These are phyloP conservation scores for Gomphus bonarii DNA, from an alignment of 1,284 basidiomycete species.

Conservation along the genomic window DNA sequence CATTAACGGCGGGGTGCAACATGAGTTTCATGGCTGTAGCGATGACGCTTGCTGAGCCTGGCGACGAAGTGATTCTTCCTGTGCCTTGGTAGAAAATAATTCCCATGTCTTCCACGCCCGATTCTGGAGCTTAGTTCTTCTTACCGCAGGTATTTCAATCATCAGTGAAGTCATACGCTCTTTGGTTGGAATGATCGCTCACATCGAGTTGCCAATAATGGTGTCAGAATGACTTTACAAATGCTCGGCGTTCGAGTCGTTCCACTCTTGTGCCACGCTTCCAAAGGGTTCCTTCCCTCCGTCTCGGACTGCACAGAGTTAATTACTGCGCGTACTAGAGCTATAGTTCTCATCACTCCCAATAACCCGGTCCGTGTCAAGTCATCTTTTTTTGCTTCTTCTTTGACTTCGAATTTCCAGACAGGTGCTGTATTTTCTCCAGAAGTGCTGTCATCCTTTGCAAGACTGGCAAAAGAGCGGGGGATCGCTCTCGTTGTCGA, in stretches of 20 bases:
- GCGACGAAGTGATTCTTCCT: conserved; percentile 72
- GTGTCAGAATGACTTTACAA: conserved; percentile 57
- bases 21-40: conserved; percentile 59
- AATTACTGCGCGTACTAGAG: conserved; percentile 50
- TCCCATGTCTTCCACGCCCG: not conserved
- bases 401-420: conserved; percentile 31
- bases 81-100: conserved; percentile 53
- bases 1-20: conserved; percentile 59
- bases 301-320: conserved; percentile 35
- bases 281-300: conserved; percentile 53
- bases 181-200: conserved; percentile 9
- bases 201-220: conserved; percentile 7
- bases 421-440: conserved; percentile 71
- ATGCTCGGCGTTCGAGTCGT: conserved; percentile 56
- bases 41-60: conserved; percentile 58
- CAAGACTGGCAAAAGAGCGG: conserved; percentile 44
- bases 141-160: conserved; percentile 68
- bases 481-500: conserved; percentile 75
- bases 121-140: not conserved
- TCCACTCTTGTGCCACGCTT: conserved; percentile 46
- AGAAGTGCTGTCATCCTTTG: conserved; percentile 52
- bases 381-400: not conserved
- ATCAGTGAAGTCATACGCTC: conserved; percentile 36
- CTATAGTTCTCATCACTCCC: conserved; percentile 67
- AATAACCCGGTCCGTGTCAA: conserved; percentile 51